Base-by-base conservation (phyloP, 768 basidiomycete species). In the Clavulina sp. region DNA sequence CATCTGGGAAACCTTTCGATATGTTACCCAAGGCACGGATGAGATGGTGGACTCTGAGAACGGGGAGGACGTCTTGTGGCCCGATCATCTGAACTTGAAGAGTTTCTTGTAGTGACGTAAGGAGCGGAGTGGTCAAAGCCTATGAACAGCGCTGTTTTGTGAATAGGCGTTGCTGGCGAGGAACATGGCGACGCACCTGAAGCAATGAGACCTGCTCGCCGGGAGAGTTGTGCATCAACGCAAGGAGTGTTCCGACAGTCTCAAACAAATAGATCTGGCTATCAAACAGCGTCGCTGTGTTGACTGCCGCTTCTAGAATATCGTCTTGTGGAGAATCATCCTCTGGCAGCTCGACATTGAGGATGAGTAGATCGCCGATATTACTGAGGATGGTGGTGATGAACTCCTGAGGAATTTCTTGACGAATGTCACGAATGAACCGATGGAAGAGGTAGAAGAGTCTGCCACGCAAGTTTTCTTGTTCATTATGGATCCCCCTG, bases 231-330 rank as follows among this genome's bases (percentile, higher is more conserved):
- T 65, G 77, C 36, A 87, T 69, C n/a, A 87, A 64, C 13, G 85
- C 86, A 49, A 85, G 76, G 32, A 97, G 74, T 7, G 74, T 81
- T 26, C 95, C 95, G 24, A 80, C 75, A 0, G 89, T 81, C 66
- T 99, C 95, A 63, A 88, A 99, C 6, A 99, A 73, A 63, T 96
- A 93, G 23, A 97, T 70, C 63, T 99, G 95, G 9, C 87, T 77
- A 56, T 88, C 82, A 61, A 96, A 92, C 40, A 78, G 66, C 3
- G 71, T 68, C 9, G 84, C 73, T 49, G 77, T 76, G 47, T 75
- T 77, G 41, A 87, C 77, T 1, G 87, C 84, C 62, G 93, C 92
- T 18, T 76, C 68, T 26, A 99, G 73, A 19, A 36, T 31, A 26
- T 65, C 63, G 24, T 66, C 85, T 36, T 81, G 76, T 1, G 74